Evolutionary conservation across 495 filamentous ascomycete species (phyloP).

Genomic region (Parathielavia hyrcaniae): DNA sequence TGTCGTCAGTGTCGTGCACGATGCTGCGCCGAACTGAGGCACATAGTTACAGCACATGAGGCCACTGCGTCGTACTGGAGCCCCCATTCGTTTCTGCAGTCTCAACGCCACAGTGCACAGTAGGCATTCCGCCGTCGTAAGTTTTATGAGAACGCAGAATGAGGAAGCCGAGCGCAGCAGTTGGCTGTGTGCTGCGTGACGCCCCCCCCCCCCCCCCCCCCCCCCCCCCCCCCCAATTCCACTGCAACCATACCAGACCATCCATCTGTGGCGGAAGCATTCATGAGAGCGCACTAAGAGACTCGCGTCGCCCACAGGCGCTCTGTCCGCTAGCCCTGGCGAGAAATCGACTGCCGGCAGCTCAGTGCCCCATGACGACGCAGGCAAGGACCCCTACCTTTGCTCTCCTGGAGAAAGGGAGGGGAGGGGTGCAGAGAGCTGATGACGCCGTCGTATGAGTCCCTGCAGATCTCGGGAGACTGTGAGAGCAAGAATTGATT

Average conservation of each 20-base stretch:
- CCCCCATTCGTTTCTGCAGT: constrained; percentile 4
- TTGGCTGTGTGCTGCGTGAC: background rate
- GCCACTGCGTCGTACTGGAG: constrained; percentile 4
- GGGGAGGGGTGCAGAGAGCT: too few relatives aligned
- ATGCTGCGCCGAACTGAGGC: background rate
- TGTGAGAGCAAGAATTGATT: constrained; percentile 5
- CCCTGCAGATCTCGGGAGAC: constrained; percentile 7
- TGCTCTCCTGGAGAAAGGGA: background rate
- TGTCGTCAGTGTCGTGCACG: too few relatives aligned
- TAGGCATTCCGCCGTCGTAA: background rate
- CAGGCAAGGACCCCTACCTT: constrained; percentile 9
- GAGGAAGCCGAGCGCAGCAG: constrained; percentile 1
- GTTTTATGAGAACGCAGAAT: background rate
- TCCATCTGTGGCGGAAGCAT: background rate
- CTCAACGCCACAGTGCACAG: too few relatives aligned
- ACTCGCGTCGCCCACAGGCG: background rate
- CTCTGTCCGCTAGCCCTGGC: background rate
- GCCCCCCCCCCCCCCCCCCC: too few relatives aligned
- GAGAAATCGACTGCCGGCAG: background rate
- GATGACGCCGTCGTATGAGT: background rate
- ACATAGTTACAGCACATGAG: background rate
- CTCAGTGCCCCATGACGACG: background rate
- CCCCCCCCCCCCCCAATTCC: too few relatives aligned
- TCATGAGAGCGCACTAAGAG: background rate
- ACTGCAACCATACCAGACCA: background rate